Evolutionary conservation across 1,284 basidiomycete genomes (phyloP), one percentile per base, ranked within the genome.

Genomic region (Heterobasidion occidentale): DNA sequence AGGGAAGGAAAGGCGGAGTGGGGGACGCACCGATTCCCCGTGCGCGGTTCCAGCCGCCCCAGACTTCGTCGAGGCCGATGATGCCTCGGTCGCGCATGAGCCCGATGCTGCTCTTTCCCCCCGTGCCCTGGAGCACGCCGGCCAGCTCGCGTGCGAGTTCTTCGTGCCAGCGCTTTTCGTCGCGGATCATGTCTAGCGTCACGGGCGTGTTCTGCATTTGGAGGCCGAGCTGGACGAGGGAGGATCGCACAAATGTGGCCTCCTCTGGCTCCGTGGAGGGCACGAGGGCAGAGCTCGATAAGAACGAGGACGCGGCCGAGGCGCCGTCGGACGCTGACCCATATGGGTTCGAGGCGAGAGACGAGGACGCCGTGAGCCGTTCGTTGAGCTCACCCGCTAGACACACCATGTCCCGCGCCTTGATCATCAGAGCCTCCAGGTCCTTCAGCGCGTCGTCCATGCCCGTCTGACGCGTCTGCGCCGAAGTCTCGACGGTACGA

Each of bases 21-120:
- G 46, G 27, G n/a, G 9, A 76, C 92, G 68, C 66, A 94, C 94
- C 87, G 53, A 98, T 88, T 52, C 96, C 96, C 58, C 96, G 76
- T 1, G 93, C 94, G 53, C 96, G 86, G 70, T 98, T 98, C 96
- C 96, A 99, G 1, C 91, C 82, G 47, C 94, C 94, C 96, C 96
- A 99, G 0, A 94, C 89, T 69, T 98, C 94, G 68, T 99, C 96
- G 17, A 98, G 74, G 0, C 88, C 91, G 20, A 98, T 78, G 15
- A 98, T 80, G 0, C 92, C 94, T 47, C 87, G 77, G 38, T 76
- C 73, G 59, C 75, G 76, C 86, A 90, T 86, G 63, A 88, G 74
- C 9, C 86, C 83, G 46, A 58, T 55, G 65, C 66, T 68, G 65
- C 71, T 68, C 56, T 64, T 65, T 42, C 59, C 59, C 45, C 67